Conservation (phyloP, 805 yeast species). For the Metschnikowia noctiluminum region DNA sequence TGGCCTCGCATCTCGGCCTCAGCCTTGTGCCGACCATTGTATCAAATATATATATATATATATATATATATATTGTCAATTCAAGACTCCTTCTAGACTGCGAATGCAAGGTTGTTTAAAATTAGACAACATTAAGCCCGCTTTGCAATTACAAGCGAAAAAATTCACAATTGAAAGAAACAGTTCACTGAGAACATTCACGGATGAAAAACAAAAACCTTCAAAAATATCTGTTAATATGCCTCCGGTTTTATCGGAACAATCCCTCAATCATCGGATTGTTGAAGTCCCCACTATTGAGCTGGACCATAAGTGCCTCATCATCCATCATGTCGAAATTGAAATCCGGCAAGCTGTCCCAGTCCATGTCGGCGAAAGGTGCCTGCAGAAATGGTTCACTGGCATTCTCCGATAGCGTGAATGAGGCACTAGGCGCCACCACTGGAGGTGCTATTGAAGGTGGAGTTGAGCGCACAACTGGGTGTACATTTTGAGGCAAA, state of each 20-base stretch:
- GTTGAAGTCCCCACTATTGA: conserved; percentile 16
- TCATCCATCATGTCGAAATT: conserved; percentile 32
- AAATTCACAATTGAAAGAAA: no score
- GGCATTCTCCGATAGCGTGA: background rate
- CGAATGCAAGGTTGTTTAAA: no score
- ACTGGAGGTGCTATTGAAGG: no score
- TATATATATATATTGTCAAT: no score
- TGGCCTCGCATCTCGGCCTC: no score
- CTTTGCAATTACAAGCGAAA: no score
- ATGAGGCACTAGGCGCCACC: background rate
- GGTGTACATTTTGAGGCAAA: no score
- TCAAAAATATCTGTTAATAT: background rate
- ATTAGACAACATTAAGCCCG: no score
- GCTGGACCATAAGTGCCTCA: conserved; percentile 24
- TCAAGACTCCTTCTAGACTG: no score
- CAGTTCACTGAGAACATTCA: background rate
- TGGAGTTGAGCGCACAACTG: no score
- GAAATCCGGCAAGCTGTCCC: conserved; percentile 24
- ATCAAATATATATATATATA: no score
- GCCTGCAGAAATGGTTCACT: conserved; percentile 1
- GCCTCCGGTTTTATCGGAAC: conserved; percentile 16
- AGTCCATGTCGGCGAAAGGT: conserved; percentile 11
- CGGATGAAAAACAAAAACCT: background rate
- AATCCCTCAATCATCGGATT: conserved; percentile 21
- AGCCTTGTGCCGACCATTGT: no score